Evolutionary conservation across 768 basidiomycete species (phyloP).

Genomic region (Lentinula raphanica): DNA sequence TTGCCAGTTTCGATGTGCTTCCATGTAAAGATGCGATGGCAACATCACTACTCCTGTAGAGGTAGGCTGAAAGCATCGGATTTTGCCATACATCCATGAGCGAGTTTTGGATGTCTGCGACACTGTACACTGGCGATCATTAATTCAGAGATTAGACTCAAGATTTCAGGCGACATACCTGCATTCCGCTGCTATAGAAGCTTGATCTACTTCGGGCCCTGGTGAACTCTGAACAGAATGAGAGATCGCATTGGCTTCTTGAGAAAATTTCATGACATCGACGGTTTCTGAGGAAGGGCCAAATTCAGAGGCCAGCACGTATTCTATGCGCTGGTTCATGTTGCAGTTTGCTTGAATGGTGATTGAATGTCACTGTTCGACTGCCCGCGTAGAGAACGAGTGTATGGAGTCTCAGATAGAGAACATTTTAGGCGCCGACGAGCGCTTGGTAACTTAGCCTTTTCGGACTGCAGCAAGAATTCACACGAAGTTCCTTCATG

Average conservation of each 20-base stretch:
- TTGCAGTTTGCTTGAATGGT: no score
- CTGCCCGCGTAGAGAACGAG: no score
- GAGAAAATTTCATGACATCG: slow-evolving; percentile 40
- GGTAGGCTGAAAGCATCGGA: slow-evolving; percentile 52
- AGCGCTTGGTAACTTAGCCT: background rate
- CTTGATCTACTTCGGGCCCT: background rate
- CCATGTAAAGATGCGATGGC: slow-evolving; percentile 29
- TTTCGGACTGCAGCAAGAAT: no score
- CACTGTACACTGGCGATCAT: slow-evolving; percentile 9
- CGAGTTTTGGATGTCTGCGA: slow-evolving; percentile 20
- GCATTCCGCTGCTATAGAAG: slow-evolving; percentile 27
- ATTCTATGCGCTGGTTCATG: slow-evolving; percentile 16
- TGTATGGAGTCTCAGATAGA: no score
- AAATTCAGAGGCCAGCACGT: slow-evolving; percentile 47
- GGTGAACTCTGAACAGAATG: slow-evolving; percentile 5
- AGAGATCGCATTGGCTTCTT: slow-evolving; percentile 20
- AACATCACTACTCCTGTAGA: slow-evolving; percentile 48
- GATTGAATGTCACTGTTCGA: no score
- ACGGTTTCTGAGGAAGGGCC: slow-evolving; percentile 60
- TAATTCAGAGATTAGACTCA: background rate
- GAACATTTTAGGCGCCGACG: no score
- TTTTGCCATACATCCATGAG: slow-evolving; percentile 47
- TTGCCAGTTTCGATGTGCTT: slow-evolving; percentile 23
- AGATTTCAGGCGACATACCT: slow-evolving; percentile 18
- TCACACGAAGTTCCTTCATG: no score